Evolutionary conservation across 208 protist genomes (phyloP).

Genomic region (Crithidia fasciculata): DNA sequence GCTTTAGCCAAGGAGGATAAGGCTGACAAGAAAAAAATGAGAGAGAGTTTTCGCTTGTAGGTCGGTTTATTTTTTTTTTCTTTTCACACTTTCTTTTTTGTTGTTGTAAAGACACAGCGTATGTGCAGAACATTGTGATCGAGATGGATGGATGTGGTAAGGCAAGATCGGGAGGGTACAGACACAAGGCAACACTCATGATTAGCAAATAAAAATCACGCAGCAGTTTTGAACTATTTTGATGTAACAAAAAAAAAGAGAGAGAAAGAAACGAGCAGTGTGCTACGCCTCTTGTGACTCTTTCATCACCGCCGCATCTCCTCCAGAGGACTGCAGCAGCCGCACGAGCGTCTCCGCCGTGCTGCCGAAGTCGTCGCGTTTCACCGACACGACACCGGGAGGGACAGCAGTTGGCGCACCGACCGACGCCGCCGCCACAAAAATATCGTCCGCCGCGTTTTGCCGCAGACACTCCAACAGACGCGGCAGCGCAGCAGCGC

Average conservation of each 20-base stretch:
- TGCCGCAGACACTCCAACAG: slow-evolving; percentile 2
- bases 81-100: too few species aligned
- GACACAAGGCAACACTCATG: too few species aligned
- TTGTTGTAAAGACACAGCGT: background rate
- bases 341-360: background rate
- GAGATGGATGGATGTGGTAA: background rate
- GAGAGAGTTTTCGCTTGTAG: background rate
- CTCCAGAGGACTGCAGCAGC: background rate
- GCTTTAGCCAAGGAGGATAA: too few species aligned
- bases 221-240: too few species aligned
- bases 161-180: too few species aligned
- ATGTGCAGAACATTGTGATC: background rate
- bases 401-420: background rate
- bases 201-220: too few species aligned
- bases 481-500: background rate
- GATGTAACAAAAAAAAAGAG: background rate
- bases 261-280: background rate
- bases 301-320: background rate
- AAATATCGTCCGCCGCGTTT: background rate
- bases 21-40: too few species aligned
- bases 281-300: background rate
- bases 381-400: background rate
- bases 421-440: background rate
- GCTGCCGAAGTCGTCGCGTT: slow-evolving; percentile 1
- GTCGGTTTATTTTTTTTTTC: background rate